Conservation (phyloP, 2,329 filamentous ascomycete genomes). For the Blastomyces emzantsi region DNA sequence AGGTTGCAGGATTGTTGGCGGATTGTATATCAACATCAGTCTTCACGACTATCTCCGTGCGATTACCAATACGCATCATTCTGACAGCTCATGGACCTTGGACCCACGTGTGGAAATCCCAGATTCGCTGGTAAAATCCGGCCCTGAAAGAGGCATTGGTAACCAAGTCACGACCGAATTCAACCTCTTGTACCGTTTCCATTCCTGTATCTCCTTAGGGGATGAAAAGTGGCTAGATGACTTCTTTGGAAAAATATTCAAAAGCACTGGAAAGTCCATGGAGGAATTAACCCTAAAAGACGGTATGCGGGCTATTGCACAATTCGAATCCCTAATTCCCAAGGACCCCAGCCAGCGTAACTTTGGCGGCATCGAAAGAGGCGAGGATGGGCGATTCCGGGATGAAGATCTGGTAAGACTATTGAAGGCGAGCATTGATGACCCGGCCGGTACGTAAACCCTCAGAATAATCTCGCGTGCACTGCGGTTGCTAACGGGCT, state of each 20-base stretch:
- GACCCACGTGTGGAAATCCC: slow-evolving; percentile 32
- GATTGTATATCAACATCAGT: slow-evolving; percentile 26
- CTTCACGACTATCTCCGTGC: slow-evolving; percentile 27
- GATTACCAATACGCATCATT: slow-evolving; percentile 28
- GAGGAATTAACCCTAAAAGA: slow-evolving; percentile 14
- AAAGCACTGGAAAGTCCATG: slow-evolving; percentile 11
- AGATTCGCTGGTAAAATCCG: slow-evolving; percentile 18
- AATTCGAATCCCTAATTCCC: slow-evolving; percentile 48
- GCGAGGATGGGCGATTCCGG: slow-evolving; percentile 51
- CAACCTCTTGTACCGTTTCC: slow-evolving; percentile 45
- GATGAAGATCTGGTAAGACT: slow-evolving; percentile 62
- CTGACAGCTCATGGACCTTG: slow-evolving; percentile 35
- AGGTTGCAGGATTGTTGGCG: slow-evolving; percentile 20
- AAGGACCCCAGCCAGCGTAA: slow-evolving; percentile 53
- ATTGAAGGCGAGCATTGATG: slow-evolving; percentile 54
- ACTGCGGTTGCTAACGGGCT: not conserved
- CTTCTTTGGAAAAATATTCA: slow-evolving; percentile 39
- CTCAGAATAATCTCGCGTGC: not conserved
- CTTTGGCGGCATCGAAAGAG: slow-evolving; percentile 53
- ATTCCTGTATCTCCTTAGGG: slow-evolving; percentile 56
- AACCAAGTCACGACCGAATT: slow-evolving; percentile 46
- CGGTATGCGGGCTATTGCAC: slow-evolving; percentile 43
- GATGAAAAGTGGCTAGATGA: slow-evolving; percentile 65
- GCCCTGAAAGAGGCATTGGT: slow-evolving; percentile 35
- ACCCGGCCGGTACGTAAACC: slow-evolving; percentile 46